Conservation (phyloP, 495 filamentous ascomycete species). For the Hyaloscypha hepaticicola region DNA sequence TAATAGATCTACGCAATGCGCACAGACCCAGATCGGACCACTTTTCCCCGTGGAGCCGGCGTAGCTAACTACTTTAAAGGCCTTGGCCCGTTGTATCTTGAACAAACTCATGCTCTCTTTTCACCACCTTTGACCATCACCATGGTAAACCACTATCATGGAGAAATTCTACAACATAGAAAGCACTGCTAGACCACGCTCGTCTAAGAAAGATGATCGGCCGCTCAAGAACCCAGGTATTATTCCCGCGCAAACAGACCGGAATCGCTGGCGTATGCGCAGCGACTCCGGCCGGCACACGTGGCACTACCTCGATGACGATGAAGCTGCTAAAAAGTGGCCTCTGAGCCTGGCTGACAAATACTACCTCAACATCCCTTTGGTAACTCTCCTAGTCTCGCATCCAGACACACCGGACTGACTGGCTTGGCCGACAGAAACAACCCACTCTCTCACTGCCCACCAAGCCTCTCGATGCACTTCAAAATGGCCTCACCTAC, state of each 20-base stretch:
- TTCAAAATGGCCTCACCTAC: slow-evolving; percentile 79
- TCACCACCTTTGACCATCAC: too few species aligned
- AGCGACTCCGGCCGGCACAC: slow-evolving; percentile 81
- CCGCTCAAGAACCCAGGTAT: too few species aligned
- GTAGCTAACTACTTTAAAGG: too few species aligned
- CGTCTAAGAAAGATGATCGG: too few species aligned
- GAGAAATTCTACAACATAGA: too few species aligned
- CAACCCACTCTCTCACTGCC: slow-evolving; percentile 67
- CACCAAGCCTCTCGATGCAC: slow-evolving; percentile 68
- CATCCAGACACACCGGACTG: neutral
- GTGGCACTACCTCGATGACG: slow-evolving; percentile 84
- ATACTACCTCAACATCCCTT: slow-evolving; percentile 71
- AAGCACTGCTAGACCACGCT: too few species aligned
- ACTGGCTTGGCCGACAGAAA: slow-evolving; percentile 46
- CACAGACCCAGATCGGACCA: too few species aligned
- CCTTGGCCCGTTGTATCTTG: too few species aligned
- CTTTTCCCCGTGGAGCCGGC: too few species aligned
- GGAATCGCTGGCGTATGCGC: slow-evolving; percentile 72
- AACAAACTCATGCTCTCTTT: too few species aligned
- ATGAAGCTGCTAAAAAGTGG: slow-evolving; percentile 70
- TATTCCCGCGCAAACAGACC: neutral
- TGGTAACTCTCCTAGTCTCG: slow-evolving; percentile 38
- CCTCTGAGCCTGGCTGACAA: slow-evolving; percentile 85
- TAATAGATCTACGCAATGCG: too few species aligned
- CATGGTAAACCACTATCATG: too few species aligned